phyloP scores from a whole-genome alignment of 2,329 filamentous ascomycete species.

The Aspergillus alliaceus region DNA sequence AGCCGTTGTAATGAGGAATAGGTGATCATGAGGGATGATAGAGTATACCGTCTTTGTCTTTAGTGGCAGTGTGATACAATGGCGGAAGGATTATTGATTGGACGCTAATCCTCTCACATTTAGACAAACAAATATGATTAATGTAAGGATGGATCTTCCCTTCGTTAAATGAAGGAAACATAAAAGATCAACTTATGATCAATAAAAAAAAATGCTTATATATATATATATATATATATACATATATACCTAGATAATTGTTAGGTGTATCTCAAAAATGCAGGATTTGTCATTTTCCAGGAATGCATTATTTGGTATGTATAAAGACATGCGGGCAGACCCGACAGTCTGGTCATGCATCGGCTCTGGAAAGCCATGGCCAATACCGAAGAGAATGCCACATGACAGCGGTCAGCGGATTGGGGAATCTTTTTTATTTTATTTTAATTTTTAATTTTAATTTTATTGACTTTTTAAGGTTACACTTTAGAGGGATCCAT shows the following conservation, averaged over 20 bases:
- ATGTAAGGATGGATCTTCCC: no score
- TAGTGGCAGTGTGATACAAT: not conserved
- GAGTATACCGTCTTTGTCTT: not conserved
- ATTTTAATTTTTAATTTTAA: not conserved
- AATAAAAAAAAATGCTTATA: no score
- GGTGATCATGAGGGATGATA: not conserved
- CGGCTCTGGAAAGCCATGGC: not conserved
- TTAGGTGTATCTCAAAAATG: no score
- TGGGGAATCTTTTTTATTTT: not conserved
- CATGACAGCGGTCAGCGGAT: not conserved
- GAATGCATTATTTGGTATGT: not conserved
- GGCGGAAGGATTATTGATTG: not conserved
- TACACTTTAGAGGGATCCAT: not conserved
- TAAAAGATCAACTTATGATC: no score
- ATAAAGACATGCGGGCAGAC: conserved; percentile 10
- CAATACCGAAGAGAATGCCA: not conserved
- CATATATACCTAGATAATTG: not conserved
- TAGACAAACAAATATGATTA: no score
- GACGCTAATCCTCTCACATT: not conserved
- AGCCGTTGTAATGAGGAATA: not conserved
- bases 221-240: not conserved
- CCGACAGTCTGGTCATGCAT: conserved; percentile 21
- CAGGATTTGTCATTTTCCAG: not conserved
- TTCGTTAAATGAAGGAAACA: no score
- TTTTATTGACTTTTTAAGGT: not conserved